A percentile compares a stretch with the other conserved stretches of the same genome.
These are phyloP conservation scores for Naegleria gruberi DNA, from an alignment of 208 protist species.

Conservation along the genomic window DNA sequence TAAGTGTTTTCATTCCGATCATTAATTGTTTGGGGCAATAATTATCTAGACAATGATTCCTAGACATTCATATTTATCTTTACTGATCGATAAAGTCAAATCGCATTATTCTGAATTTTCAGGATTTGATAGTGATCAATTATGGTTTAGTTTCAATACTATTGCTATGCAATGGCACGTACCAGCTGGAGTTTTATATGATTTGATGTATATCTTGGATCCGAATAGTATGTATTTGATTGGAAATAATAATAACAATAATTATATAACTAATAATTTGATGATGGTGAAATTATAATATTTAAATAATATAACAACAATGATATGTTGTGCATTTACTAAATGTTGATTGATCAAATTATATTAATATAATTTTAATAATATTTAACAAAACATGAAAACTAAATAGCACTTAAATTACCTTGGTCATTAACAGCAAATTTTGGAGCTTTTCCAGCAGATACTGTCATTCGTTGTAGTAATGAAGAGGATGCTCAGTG, in stretches of 20 bases:
- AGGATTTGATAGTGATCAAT: neutral
- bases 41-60: neutral
- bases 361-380: too few relatives aligned
- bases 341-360: too few relatives aligned
- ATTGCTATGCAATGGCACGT: neutral
- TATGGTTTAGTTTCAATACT: neutral
- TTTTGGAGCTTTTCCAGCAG: neutral
- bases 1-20: neutral
- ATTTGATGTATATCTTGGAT: neutral
- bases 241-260: neutral
- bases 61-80: conserved; percentile 1
- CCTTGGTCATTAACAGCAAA: neutral
- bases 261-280: neutral
- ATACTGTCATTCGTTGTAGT: neutral
- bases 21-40: neutral
- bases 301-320: too few relatives aligned
- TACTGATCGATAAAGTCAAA: neutral
- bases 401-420: neutral
- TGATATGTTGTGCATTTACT: too few relatives aligned
- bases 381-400: neutral
- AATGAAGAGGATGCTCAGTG: neutral
- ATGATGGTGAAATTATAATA: too few relatives aligned
- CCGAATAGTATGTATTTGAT: neutral
- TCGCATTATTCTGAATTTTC: neutral
- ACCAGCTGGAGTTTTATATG: conserved; percentile 6